phyloP scores from a whole-genome alignment of 208 protist genomes.

The Trypanosoma lewisi region DNA sequence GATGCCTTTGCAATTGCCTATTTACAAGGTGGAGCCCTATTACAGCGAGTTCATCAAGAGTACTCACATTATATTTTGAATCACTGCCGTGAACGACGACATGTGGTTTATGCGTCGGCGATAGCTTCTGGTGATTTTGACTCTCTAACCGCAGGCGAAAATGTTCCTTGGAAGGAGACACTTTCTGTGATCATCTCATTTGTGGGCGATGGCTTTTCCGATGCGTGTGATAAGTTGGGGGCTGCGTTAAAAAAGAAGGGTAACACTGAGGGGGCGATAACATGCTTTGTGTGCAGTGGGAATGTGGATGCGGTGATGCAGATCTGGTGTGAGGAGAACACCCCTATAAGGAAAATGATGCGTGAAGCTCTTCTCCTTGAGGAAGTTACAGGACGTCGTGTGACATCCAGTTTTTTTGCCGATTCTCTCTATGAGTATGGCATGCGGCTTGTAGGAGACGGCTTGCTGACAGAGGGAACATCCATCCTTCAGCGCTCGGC shows the following conservation, averaged over 20 bases:
- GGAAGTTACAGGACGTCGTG: slow-evolving; percentile 47
- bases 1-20: slow-evolving; percentile 80
- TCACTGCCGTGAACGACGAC: slow-evolving; percentile 42
- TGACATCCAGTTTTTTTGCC: slow-evolving; percentile 43
- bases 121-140: slow-evolving; percentile 67
- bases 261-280: slow-evolving; percentile 67
- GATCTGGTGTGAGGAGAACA: slow-evolving; percentile 48
- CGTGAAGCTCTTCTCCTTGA: slow-evolving; percentile 66
- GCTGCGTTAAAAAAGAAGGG: slow-evolving; percentile 37
- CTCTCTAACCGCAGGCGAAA: slow-evolving; percentile 31
- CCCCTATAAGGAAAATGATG: slow-evolving; percentile 47
- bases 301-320: slow-evolving; percentile 74
- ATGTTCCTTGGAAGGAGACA: slow-evolving; percentile 69
- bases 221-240: slow-evolving; percentile 63
- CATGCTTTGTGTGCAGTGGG: slow-evolving; percentile 72
- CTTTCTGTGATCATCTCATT: slow-evolving; percentile 71
- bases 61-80: slow-evolving; percentile 44
- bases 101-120: slow-evolving; percentile 65
- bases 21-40: slow-evolving; percentile 55
- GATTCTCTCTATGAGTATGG: slow-evolving; percentile 61
- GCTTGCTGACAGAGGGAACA: slow-evolving; percentile 42
- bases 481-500: slow-evolving; percentile 59
- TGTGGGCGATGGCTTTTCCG: slow-evolving; percentile 66
- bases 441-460: slow-evolving; percentile 42
- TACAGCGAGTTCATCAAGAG: slow-evolving; percentile 57